phyloP scores from a whole-genome alignment of 345 rosid genomes.

The Leavenworthia alabamica region DNA sequence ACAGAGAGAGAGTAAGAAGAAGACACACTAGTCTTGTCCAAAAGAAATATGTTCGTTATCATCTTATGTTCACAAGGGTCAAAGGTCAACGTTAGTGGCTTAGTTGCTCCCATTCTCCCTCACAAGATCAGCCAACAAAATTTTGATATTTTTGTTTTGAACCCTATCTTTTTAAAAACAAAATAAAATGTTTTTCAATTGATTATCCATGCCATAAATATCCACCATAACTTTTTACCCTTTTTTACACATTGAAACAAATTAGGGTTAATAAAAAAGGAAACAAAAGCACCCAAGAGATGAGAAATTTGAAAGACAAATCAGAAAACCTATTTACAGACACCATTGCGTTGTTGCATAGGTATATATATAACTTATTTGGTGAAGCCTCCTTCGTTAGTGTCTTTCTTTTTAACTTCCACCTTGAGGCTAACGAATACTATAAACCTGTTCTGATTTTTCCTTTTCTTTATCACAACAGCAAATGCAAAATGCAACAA shows the following conservation, averaged over 20 bases:
- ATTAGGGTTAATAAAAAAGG: constrained; percentile 15
- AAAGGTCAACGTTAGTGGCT: constrained; percentile 6
- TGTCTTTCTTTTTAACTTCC: constrained; percentile 6
- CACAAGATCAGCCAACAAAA: no score
- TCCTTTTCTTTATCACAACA: constrained; percentile 2
- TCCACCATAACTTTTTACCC: constrained; percentile 7
- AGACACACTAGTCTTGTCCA: not conserved
- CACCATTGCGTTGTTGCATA: constrained; percentile 23
- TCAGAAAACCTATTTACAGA: constrained; percentile 30
- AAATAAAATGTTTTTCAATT: no score
- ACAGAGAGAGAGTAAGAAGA: no score
- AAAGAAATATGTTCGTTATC: not conserved
- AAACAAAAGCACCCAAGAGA: no score
- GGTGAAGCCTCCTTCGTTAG: constrained; percentile 29
- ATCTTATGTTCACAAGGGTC: not conserved
- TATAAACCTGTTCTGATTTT: constrained; percentile 23
- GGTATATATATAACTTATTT: constrained; percentile 23
- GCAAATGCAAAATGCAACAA: constrained; percentile 12
- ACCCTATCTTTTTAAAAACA: no score
- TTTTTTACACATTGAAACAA: constrained; percentile 31
- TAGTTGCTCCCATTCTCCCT: no score
- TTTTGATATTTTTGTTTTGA: no score
- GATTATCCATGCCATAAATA: not conserved
- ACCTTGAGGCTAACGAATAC: constrained; percentile 32
- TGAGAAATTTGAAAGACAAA: no score